Evolutionary conservation across 1,284 basidiomycete genomes (phyloP).

Genomic region (Fomitiporia mediterranea): DNA sequence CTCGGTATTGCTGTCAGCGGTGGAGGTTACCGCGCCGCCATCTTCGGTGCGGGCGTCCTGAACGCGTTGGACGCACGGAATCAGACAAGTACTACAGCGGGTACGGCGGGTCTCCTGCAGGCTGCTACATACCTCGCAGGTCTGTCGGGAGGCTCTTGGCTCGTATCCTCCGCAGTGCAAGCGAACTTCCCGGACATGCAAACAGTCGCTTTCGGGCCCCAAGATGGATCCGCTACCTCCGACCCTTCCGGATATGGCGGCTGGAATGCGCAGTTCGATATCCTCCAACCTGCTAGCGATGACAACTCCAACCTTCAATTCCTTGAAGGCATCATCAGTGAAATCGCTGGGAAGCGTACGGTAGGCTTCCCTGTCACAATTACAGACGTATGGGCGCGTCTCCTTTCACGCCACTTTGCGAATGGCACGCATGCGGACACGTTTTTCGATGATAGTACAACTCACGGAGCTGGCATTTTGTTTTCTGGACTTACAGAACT

Average conservation of each 20-base stretch:
- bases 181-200: slow-evolving; percentile 37
- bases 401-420: slow-evolving; percentile 36
- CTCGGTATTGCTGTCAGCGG: slow-evolving; percentile 43
- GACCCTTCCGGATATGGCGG: slow-evolving; percentile 29
- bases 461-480: slow-evolving; percentile 34
- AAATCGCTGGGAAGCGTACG: slow-evolving; percentile 31
- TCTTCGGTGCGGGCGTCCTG: slow-evolving; percentile 46
- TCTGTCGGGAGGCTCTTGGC: slow-evolving; percentile 41
- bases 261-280: slow-evolving; percentile 32
- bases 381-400: slow-evolving; percentile 32
- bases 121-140: slow-evolving; percentile 39
- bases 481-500: slow-evolving; percentile 33
- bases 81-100: slow-evolving; percentile 33
- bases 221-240: slow-evolving; percentile 12
- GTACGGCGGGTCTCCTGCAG: slow-evolving; percentile 50
- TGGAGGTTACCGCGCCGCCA: slow-evolving; percentile 44
- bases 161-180: slow-evolving; percentile 36
- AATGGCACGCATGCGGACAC: slow-evolving; percentile 35
- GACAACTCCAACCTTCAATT: slow-evolving; percentile 21
- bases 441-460: slow-evolving; percentile 28
- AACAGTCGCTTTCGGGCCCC: slow-evolving; percentile 34
- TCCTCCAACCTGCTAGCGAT: slow-evolving; percentile 24
- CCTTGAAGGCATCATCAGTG: slow-evolving; percentile 27
- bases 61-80: slow-evolving; percentile 49
- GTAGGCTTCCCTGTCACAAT: slow-evolving; percentile 33